These are phyloP conservation scores for Breviolum minutum DNA, from an alignment of 73 alveolate genomes.

Conservation along the genomic window DNA sequence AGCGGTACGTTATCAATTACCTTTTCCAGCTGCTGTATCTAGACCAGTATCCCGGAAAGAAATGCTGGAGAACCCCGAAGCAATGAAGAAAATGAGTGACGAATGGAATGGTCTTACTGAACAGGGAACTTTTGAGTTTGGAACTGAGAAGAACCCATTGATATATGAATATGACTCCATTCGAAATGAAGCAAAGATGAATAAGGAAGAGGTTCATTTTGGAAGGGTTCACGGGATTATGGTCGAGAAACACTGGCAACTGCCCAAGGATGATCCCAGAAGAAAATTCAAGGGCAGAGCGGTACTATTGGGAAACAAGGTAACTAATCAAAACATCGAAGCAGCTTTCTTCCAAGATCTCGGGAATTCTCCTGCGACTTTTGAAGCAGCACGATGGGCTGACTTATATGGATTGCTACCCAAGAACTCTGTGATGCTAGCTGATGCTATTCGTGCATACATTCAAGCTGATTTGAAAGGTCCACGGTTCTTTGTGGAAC, in stretches of 20 bases:
- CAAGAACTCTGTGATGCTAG: not conserved
- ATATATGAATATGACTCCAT: not conserved
- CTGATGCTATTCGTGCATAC: not conserved
- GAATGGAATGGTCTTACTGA: constrained; percentile 1
- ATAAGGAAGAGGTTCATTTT: not conserved
- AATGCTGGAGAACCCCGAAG: not conserved
- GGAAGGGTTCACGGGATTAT: not conserved
- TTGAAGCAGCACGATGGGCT: constrained; percentile 1
- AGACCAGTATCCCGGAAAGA: too few relatives aligned
- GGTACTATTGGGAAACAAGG: not conserved
- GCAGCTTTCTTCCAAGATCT: constrained; percentile 19
- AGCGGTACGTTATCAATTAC: not conserved
- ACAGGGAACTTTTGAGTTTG: not conserved
- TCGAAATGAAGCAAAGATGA: not conserved
- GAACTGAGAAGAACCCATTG: not conserved
- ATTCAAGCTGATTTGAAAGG: constrained; percentile 15
- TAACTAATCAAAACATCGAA: not conserved
- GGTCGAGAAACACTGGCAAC: not conserved
- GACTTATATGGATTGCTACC: not conserved
- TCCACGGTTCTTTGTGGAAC: not conserved
- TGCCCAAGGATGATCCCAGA: not conserved
- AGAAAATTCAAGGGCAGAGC: constrained; percentile 24
- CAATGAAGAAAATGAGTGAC: not conserved
- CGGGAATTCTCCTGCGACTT: not conserved
- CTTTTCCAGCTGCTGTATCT: not conserved